These are phyloP conservation scores for Malassezia brasiliensis DNA, from an alignment of 1,284 basidiomycete species.

Conservation along the genomic window DNA sequence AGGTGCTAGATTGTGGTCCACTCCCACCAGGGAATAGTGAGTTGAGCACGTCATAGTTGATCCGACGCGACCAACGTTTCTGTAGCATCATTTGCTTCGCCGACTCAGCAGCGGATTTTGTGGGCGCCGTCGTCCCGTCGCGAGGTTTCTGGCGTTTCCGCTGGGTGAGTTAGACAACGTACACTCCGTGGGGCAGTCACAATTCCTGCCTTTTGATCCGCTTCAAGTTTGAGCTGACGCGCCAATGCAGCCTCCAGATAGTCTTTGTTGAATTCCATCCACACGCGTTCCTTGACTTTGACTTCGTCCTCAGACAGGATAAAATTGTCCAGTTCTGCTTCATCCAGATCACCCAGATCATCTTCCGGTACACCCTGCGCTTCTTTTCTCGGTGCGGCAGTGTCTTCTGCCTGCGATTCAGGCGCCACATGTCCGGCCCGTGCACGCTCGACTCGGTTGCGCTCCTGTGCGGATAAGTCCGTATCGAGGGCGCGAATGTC, in stretches of 20 bases:
- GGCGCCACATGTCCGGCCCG: slow-evolving; percentile 18
- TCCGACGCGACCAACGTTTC: slow-evolving; percentile 41
- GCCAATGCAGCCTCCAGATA: slow-evolving; percentile 65
- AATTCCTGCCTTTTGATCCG: slow-evolving; percentile 42
- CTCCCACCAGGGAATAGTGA: slow-evolving; percentile 25
- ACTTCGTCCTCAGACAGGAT: slow-evolving; percentile 76
- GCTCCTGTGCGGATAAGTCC: slow-evolving; percentile 29
- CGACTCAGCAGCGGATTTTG: slow-evolving; percentile 40
- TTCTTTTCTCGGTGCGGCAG: background rate
- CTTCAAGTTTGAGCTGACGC: slow-evolving; percentile 43
- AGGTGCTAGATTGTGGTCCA: slow-evolving; percentile 1
- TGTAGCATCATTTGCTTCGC: slow-evolving; percentile 44
- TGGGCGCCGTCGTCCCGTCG: slow-evolving; percentile 34
- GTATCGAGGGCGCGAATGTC: slow-evolving; percentile 29
- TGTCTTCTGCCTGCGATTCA: background rate
- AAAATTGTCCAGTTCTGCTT: slow-evolving; percentile 77
- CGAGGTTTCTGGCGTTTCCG: slow-evolving; percentile 38
- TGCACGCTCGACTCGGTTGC: slow-evolving; percentile 27
- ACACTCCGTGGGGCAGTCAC: slow-evolving; percentile 24
- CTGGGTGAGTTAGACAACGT: slow-evolving; percentile 9
- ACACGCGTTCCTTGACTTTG: slow-evolving; percentile 80
- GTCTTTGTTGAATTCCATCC: slow-evolving; percentile 90
- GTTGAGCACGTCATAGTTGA: slow-evolving; percentile 46
- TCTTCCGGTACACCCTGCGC: background rate
- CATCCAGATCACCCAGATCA: slow-evolving; percentile 57